Evolutionary conservation across 176 grass and related monocot species (phyloP), one percentile per base, ranked within the genome.

Genomic region (Rhynchospora tenuis): DNA sequence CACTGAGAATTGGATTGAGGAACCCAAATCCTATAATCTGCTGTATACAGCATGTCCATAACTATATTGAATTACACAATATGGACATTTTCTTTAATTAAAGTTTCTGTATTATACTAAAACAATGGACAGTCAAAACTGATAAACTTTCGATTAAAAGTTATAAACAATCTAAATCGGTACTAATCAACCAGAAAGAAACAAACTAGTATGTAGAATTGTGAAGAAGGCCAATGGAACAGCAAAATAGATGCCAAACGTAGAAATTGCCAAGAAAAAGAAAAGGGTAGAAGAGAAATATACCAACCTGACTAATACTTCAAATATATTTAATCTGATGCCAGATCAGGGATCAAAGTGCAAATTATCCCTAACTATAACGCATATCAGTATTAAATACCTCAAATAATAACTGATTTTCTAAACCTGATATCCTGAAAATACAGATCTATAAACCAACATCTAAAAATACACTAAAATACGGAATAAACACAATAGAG

Each of bases 381-480:
- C 47, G 7, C 26, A 77, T 52, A 77, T 50, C 73, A 77, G 6
- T 52, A 51, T 6, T 77, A 17, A 56, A 77, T 28, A 77, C 73
- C 73, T 56, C 29, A 3, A 56, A 77, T 31, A 77, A 55, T 46
- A 23, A 65, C 2, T 26, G 2, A 16, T 31, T 77, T 50, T 48
- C 50, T 7, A 56, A 77, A 77, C 48, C 50, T 31, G 19, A 77
- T 19, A 52, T 55, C 55, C 51, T 55, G 59, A 50, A 68, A 65
- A 38, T 82, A 82, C 60, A 68, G 80, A 82, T 82, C 80, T 67
- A 65, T 7, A 12, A 47, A 12, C 80, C 22, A 9, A 51, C 26
- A 80, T 80, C 77, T 59, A n/a, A 64, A 65, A 63, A 26, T 29
- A 47, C 43, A 82, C 19, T 13, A 59, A 42, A 54, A 15, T 44